Evolutionary conservation across 345 rosid species (phyloP), one percentile per base, ranked within the genome.

Genomic region (Melaleuca quinquenervia): DNA sequence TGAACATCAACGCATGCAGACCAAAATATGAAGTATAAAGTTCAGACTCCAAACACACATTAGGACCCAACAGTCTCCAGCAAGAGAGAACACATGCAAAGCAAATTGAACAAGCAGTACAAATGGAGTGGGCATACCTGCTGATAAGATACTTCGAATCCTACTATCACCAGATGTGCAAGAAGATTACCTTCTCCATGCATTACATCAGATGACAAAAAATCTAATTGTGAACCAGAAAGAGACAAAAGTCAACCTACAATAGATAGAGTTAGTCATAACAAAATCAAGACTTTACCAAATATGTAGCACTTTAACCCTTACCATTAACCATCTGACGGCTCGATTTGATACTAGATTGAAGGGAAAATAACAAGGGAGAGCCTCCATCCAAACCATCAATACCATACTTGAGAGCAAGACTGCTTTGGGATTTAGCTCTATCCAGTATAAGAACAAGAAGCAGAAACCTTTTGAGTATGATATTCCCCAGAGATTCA

Each of bases 361-460:
- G 91, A 85, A 84, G 89, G 9, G 82, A 50, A 87, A 97, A 97
- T 82, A 97, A 80, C 86, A 92, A 94, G 82, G 98, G 98, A 78
- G 99, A 96, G 85, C 98, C 99, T 83, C 99, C 98, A 82, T 97
- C 99, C 52, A 90, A 56, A 84, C 99, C 99, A 91, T 97, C 99
- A 87, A 96, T 94, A 53, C 99, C 99, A 83, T 93, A 94, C 88
- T 92, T 92, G 24, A 95, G 92, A 87, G 97, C 91, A 86, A 97
- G 97, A 89, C 92, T 86, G 85, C 94, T 93, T 49, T 89, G 91
- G 74, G 93, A 92, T 91, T 97, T 97, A 70, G 94, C 97, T 91
- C 95, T 93, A 90, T 97, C 98, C 54, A 97, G 93, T 52, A 95
- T 82, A 83, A 97, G 96, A 12, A 92, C 95, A 52, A 97, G 94